Conservation (phyloP, 1,284 basidiomycete genomes). For the Papiliotrema laurentii region DNA sequence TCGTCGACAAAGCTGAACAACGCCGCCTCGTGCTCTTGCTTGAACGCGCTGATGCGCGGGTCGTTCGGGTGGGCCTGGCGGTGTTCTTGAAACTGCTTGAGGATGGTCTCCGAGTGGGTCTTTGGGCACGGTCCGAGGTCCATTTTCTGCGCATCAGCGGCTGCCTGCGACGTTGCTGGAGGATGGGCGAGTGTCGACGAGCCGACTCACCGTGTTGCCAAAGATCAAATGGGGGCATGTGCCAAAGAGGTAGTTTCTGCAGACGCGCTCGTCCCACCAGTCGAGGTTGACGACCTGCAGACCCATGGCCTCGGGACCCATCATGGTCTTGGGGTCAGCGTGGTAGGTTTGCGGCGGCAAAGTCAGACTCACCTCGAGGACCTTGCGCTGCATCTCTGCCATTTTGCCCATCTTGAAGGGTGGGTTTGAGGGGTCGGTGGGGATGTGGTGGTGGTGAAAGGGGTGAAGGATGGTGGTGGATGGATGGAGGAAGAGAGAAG, state of each 20-base stretch:
- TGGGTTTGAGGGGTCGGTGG: background rate
- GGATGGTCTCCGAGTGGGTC: constrained; percentile 89
- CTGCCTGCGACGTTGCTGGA: background rate
- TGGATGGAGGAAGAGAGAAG: background rate
- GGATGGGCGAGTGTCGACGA: background rate
- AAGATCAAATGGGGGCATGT: constrained; percentile 97
- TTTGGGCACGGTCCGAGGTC: constrained; percentile 97
- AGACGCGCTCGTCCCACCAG: constrained; percentile 98
- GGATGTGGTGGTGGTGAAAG: background rate
- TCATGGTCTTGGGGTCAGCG: constrained; percentile 73
- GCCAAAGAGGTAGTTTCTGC: constrained; percentile 95
- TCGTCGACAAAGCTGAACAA: constrained; percentile 96
- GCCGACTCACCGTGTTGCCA: constrained; percentile 83
- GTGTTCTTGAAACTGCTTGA: constrained; percentile 81
- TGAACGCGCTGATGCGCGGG: constrained; percentile 74
- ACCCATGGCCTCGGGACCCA: constrained; percentile 98
- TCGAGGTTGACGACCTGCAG: constrained; percentile 85
- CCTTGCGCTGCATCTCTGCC: constrained; percentile 50
- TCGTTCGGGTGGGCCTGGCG: constrained; percentile 68
- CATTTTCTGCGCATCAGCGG: constrained; percentile 74
- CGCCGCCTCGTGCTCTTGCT: constrained; percentile 91
- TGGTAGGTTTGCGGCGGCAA: background rate
- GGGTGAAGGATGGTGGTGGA: background rate
- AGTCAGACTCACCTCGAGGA: constrained; percentile 44
- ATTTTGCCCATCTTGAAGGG: constrained; percentile 49